Evolutionary conservation across 176 grass and related monocot species (phyloP), one percentile per base, ranked within the genome.

Genomic region (Melocanna baccifera): DNA sequence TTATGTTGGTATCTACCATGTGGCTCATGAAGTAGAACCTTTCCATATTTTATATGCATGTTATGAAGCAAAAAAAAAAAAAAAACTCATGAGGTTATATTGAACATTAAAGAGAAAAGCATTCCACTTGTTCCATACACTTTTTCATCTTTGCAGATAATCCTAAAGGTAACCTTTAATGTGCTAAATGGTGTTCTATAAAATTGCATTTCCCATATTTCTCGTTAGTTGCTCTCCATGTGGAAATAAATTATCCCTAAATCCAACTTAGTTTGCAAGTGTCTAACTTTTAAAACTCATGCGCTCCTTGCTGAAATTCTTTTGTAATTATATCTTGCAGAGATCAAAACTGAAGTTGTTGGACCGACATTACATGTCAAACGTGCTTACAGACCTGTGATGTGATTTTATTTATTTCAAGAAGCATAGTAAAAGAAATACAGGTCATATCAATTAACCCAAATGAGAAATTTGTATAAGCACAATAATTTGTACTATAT

Each of bases 41-140:
- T 71, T 23, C 20, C 57, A 62, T 67, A 52, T 80, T 51, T 83
- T 6, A 74, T 30, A 63, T 75, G 71, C 32, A 53, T 84, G 30
- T 5, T 41, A 14, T n/a, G 62, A 25, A 51, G 9, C 65, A 62
- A 14, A 68, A 52, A 52, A 12, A 15, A 41, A 41, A 9, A 41
- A 26, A 4, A 19, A 29, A 19, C 9, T 76, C 39, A 20, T 25
- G 15, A 16, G n/a, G 7, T 81, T 36, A 41, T 37, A 65, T 84
- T 26, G 22, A 12, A 20, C n/a, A 69, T 26, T 6, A 56, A 67
- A 40, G 23, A 53, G 34, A 65, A 25, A 28, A 3, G 23, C 34
- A 66, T 63, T 51, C 42, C 15, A 19, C 12, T 70, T 42, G 14
- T 42, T 57, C 12, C 51, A 18, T 36, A 25, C 15, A 51, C 47